Conservation (phyloP, 2,329 filamentous ascomycete species). For the Colletotrichum liriopes region DNA sequence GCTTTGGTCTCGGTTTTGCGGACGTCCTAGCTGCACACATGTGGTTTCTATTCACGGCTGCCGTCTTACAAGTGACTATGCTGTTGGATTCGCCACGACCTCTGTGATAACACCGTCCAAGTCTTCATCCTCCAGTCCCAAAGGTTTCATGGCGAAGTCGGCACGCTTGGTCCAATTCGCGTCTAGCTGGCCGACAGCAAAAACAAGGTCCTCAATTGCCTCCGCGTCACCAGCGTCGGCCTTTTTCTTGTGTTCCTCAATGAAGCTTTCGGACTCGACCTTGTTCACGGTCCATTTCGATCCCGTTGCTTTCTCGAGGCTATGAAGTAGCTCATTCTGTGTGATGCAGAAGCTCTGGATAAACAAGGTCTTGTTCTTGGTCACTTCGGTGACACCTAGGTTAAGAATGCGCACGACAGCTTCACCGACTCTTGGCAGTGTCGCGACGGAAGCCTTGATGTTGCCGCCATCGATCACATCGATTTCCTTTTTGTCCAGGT, state of each 20-base stretch:
- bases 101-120: slow-evolving; percentile 58
- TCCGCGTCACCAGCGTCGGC: slow-evolving; percentile 56
- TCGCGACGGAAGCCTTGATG: slow-evolving; percentile 53
- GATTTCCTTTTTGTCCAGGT: slow-evolving; percentile 48
- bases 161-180: slow-evolving; percentile 64
- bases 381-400: slow-evolving; percentile 46
- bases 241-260: slow-evolving; percentile 55
- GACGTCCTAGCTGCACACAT: background rate
- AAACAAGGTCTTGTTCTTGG: slow-evolving; percentile 55
- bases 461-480: slow-evolving; percentile 55
- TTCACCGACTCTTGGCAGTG: slow-evolving; percentile 52
- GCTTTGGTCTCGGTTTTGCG: background rate
- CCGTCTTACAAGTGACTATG: background rate
- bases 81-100: slow-evolving; percentile 49
- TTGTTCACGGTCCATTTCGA: slow-evolving; percentile 50
- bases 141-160: slow-evolving; percentile 63
- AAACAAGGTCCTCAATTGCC: slow-evolving; percentile 64
- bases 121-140: slow-evolving; percentile 63
- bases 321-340: slow-evolving; percentile 53
- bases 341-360: slow-evolving; percentile 59
- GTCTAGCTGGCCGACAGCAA: slow-evolving; percentile 63
- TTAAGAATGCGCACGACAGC: slow-evolving; percentile 53
- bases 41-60: background rate
- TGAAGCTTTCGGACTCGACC: slow-evolving; percentile 57
- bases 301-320: slow-evolving; percentile 53